Evolutionary conservation across 257 asterid genomes (phyloP).

Genomic region (Solanum virginianum): DNA sequence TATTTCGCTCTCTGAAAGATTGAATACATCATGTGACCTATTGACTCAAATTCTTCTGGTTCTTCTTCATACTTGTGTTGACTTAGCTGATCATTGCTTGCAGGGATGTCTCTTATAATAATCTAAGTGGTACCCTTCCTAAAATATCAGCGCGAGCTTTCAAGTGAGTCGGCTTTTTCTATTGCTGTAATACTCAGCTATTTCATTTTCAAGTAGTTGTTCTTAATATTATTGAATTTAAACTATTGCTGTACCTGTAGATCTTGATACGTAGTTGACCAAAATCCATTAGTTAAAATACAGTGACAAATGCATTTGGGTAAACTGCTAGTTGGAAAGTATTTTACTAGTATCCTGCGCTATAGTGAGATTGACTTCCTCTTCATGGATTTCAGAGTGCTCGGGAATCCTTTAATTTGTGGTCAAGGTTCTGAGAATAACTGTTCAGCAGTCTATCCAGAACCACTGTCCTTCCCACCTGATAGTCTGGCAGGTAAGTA

Average conservation of each 20-base stretch:
- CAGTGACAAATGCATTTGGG: neutral
- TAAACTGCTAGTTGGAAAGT: neutral
- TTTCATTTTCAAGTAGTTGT: neutral
- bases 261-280: neutral
- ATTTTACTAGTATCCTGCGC: neutral
- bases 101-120: conserved; percentile 77
- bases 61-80: neutral
- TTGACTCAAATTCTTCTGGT: neutral
- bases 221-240: neutral
- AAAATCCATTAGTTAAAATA: neutral
- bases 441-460: conserved; percentile 70
- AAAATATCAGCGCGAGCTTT: conserved; percentile 35
- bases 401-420: conserved; percentile 82
- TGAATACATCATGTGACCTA: neutral
- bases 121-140: conserved; percentile 33
- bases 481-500: conserved; percentile 39
- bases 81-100: neutral
- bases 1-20: conserved; percentile 24
- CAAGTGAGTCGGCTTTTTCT: conserved; percentile 36
- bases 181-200: neutral
- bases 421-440: conserved; percentile 53
- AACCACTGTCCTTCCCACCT: conserved; percentile 73
- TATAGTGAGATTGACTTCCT: neutral
- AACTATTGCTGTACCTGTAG: neutral
- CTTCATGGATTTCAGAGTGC: conserved; percentile 35